These are phyloP conservation scores for Geotrichum restrictum DNA, from an alignment of 1,139 yeast species.

Conservation along the genomic window DNA sequence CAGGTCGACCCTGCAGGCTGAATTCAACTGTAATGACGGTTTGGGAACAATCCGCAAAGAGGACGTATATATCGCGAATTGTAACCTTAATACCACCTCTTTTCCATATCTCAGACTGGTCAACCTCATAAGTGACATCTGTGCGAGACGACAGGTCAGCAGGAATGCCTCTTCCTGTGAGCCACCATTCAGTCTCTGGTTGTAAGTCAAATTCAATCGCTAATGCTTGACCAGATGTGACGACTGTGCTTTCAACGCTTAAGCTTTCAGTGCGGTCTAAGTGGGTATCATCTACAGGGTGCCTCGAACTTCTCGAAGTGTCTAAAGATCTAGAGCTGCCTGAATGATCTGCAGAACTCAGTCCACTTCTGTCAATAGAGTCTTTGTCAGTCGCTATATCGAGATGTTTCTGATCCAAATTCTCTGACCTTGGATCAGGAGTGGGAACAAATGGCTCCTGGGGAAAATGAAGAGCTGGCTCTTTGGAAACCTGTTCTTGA, in stretches of 20 bases:
- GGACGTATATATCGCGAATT: conserved; percentile 64
- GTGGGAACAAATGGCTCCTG: too few relatives aligned
- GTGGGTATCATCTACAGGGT: not conserved
- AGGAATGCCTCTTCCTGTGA: conserved; percentile 54
- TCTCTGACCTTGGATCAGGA: too few relatives aligned
- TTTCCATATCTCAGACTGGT: conserved; percentile 52
- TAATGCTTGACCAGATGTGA: conserved; percentile 2
- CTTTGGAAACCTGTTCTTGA: too few relatives aligned
- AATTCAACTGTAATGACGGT: conserved; percentile 52
- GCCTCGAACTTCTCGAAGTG: not conserved
- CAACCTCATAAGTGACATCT: conserved; percentile 58
- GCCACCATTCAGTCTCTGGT: conserved; percentile 59
- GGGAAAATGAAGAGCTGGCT: too few relatives aligned
- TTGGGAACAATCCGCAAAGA: conserved; percentile 72
- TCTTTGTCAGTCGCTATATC: too few relatives aligned
- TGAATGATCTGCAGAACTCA: too few relatives aligned
- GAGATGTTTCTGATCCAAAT: too few relatives aligned
- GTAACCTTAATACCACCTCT: conserved; percentile 53
- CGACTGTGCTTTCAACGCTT: conserved; percentile 1
- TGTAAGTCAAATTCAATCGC: conserved; percentile 37
- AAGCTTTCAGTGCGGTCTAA: too few relatives aligned
- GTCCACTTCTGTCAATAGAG: too few relatives aligned
- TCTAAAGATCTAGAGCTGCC: too few relatives aligned
- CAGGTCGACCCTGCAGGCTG: conserved; percentile 42
- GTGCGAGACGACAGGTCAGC: conserved; percentile 46